Evolutionary conservation across 2,329 filamentous ascomycete genomes (phyloP), one percentile per base, ranked within the genome.

Genomic region (Xylaria digitata): DNA sequence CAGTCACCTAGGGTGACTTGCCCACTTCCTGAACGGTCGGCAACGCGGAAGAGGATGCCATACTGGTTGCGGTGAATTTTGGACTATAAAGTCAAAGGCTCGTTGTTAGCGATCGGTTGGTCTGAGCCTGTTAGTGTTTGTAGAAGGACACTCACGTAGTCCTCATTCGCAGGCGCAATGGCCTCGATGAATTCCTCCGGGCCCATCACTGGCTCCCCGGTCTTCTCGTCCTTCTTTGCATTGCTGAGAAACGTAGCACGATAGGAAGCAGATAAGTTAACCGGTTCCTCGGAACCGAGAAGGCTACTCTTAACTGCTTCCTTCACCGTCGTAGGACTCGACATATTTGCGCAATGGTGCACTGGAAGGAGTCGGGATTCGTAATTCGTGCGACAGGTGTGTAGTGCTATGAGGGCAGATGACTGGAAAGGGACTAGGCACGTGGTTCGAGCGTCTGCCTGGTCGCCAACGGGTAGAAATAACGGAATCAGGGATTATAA

Each of bases 31-130:
- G 88, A 88, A 74, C 92, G 89, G 80, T 99, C 96, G 74, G 96
- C 96, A 65, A 99, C 92, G 70, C 86, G 85, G 82, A 99, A 99
- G 54, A 99, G 91, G 76, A 99, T 92, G 59, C 90, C 90, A 81
- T 97, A 99, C 80, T 98, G 96, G 74, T 97, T 92, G 73, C 95
- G 90, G 82, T 86, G 93, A 84, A 99, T 98, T 82, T 99, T 99
- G 85, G 97, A 94, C 95, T 98, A 77, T 72, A 70, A 43, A 37
- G 46, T 40, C 26, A 19, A 59, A 32, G 9, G 15, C 15, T 34
- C 42, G 34, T 37, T 46, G 59, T 69, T 21, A 68, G 56, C 34
- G 19, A 58, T 11, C 30, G 32, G 32, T 17, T 17, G 6, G 42
- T 15, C 30, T 6, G 34, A n/a, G 30, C 26, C 8, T 32, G 45